Evolutionary conservation across 202 grass and related monocot genomes (phyloP), one percentile per base, ranked within the genome.

Genomic region (Carex arenaria): DNA sequence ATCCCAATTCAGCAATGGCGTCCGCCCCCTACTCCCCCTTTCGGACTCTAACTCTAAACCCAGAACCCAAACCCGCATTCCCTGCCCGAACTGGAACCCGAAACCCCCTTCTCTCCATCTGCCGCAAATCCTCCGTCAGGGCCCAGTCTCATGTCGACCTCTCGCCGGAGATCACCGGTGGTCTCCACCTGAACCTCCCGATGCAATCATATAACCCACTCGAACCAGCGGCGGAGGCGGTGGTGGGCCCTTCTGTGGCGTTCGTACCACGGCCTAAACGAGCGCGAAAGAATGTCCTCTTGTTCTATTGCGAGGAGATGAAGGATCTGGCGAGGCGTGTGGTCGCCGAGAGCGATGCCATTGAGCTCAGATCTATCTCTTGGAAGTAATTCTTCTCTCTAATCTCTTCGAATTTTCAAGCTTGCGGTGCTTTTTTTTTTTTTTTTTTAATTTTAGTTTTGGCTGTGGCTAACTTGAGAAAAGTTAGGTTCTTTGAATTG

Each of bases 231-330:
- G 68, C 68, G 34, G 51, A 65, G 51, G 60, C 67, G 26, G 78
- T 84, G 40, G 69, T 77, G 53, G 68, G 71, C 18, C 71, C 66
- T 11, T 34, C 59, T 3, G 59, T 64, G 42, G 83, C 71, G 12
- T 64, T 77, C 23, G 83, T 31, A 6, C 23, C 83, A 2, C 83
- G 23, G 71, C 30, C 47, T 11, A 78, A 81, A 53, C 42, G 66
- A 28, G 26, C 64, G 2, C 87, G 84, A 7, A 95, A 99, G 88
- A 91, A 63, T 76, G 80, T 99, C 26, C 83, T 93, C 17, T 89
- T 98, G 82, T 98, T 95, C 91, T 86, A 98, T 89, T 98, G 91
- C 88, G 91, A 91, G 80, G 96, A 98, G 86, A 93, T 86, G 93
- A 60, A 56, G 72, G 91, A 90, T 54, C 89, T 98, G 47, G 96